Evolutionary conservation across 2,329 filamentous ascomycete species (phyloP), one percentile per base, ranked within the genome.

Genomic region (Rachicladosporium sp.): DNA sequence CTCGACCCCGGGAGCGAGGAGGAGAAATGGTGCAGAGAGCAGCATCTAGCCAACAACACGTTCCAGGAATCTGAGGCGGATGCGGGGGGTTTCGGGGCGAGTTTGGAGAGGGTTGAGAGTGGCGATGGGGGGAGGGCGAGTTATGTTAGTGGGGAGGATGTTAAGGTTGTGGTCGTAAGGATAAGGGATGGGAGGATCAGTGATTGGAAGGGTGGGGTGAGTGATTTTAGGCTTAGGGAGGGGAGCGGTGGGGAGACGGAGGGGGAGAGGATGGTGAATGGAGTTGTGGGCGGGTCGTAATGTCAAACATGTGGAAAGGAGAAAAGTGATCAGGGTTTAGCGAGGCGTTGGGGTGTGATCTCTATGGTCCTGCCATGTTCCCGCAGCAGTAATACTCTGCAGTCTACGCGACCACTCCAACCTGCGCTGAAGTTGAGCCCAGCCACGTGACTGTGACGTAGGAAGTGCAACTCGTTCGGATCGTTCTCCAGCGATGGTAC

Each of bases 161-260:
- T 93, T 2, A 73, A 82, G 36, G 88, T 95, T 5, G 85, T 96
- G 29, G 74, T 89, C 4, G 91, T 96, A 6, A 76, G 73, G 51
- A 85, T 96, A 50, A 74, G 73, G 52, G 84, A 88, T 57, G 87
- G 91, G 36, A 74, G 87, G 53, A 93, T 93, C 52, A 87, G 83
- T 48, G 91, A 94, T 60, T 94, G 83, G 82, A 94, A 94, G 66
- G 89, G 91, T n/a, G 76, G 78, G 10, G 86, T 96, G 4, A 76
- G 82, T 52, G 89, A 96, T 57, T 96, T 77, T 76, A 56, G 54
- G 23, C 35, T 42, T 31, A 36, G 35, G 11, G 40, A 42, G 31
- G 23, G 23, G 23, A 27, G 27, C 7, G 29, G 11, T 4, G 21
- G 10, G 13, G 15, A 10, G 7, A 29, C 12, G 4, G 23, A 31